Evolutionary conservation across 2,329 filamentous ascomycete species (phyloP), one percentile per base, ranked within the genome.

Genomic region (Cadophora gregata): DNA sequence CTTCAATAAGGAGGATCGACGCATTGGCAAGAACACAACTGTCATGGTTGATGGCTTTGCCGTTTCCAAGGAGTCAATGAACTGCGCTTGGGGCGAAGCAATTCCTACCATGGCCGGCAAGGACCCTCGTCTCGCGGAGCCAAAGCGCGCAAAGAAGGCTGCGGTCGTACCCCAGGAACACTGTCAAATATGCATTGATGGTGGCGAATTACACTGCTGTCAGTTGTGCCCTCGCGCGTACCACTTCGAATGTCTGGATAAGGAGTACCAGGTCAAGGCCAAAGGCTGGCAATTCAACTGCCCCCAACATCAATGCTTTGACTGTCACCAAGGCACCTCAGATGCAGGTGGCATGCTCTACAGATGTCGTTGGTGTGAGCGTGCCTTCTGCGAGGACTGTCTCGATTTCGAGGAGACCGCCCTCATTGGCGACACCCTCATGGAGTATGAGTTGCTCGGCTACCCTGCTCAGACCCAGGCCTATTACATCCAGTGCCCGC

Each of bases 341-440:
- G 75, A 80, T 59, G 79, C 77, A 0, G 80, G 80, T 1, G 78
- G 79, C 5, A 78, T 82, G 69, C 65, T 82, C 0, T 80, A 82
- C 73, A 80, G 83, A 25, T 88, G 86, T 71, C 79, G 84, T 9
- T 86, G 81, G 79, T 89, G 86, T 68, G 81, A 83, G 31, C 76
- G 77, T 1, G 85, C 82, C 0, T 88, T 81, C 70, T 89, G 86
- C 71, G 86, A 89, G 64, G 83, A 87, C 53, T 88, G 86, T 71
- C 73, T 88, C 0, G 81, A 87, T 58, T 87, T 83, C 77, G 79
- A 83, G 4, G 77, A 78, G 2, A 80, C 81, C 0, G 77, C 78
- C 4, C 80, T 88, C 0, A 73, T 88, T 14, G 85, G 83, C 10
- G 81, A 84, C 27, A 82, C 80, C 16, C 75, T 87, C 0, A 79